Base-by-base conservation (phyloP, 2,329 filamentous ascomycete species). In the Harringtonia lauricola region DNA sequence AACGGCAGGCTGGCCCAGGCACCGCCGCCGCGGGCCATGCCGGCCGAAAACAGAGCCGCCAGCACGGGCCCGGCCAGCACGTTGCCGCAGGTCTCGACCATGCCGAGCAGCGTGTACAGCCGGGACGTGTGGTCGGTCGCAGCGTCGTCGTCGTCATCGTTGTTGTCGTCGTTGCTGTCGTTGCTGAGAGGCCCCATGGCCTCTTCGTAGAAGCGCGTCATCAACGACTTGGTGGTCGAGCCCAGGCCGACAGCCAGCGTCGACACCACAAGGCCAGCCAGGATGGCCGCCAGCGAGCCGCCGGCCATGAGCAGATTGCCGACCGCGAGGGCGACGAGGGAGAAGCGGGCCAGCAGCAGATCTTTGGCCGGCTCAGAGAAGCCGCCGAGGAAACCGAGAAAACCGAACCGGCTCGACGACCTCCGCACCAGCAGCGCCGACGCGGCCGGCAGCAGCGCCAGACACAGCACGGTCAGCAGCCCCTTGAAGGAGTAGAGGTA, bases 401-500 rank as follows among this genome's bases (percentile, higher is more conserved):
- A n/a, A n/a, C n/a, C 4, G 14, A 18, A 12, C 8, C 4, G 15
- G 33, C 14, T 13, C 8, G 36, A 24, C 36, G 13, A 14, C 19
- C 29, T 13, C 6, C 24, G 24, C 24, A 51, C 39, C 41, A 67
- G 53, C 14, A 55, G 40, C 14, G 50, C 49, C 0, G 62, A 62
- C 3, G 66, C 29, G 33, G 53, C 56, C 2, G 66, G 65, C 12
- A 69, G 49, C 1, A 52, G 47, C 4, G 51, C 57, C 17, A 70
- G 58, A 26, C 28, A 66, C 50, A 30, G 56, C 29, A 69, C 54
- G 36, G 62, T 60, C 26, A 66, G 55, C 4, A 69, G 39, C 18
- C 65, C 64, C 4, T 65, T 47, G 0, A 65, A 62, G 1, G 65
- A 65, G 8, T 68, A 54, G 26, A 68, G 55, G 43, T 66, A 57